A percentile compares a stretch with the other conserved stretches of the same genome.
Evolutionary conservation across 441 rosid species (phyloP).

Genomic region (Capsella rubella): DNA sequence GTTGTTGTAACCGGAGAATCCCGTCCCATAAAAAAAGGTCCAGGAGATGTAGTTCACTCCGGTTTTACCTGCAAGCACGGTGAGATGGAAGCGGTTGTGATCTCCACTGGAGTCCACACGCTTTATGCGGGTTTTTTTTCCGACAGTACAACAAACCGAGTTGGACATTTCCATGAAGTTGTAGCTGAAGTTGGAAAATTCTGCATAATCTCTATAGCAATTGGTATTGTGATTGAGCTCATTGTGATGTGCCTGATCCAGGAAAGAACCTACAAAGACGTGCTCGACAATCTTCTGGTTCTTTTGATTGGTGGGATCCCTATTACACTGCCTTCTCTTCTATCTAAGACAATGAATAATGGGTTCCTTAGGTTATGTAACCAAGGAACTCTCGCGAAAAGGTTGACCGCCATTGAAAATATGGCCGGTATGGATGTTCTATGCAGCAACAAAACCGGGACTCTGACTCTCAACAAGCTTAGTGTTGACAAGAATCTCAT

Average conservation of each 20-base stretch:
- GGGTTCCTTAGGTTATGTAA: slow-evolving; percentile 77
- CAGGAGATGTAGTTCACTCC: slow-evolving; percentile 60
- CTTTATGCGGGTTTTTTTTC: slow-evolving; percentile 67
- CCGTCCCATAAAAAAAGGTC: slow-evolving; percentile 53
- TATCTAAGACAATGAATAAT: slow-evolving; percentile 88
- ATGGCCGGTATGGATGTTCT: slow-evolving; percentile 98
- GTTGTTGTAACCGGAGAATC: slow-evolving; percentile 66
- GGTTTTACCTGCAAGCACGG: slow-evolving; percentile 72
- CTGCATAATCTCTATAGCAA: slow-evolving; percentile 81
- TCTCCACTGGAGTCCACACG: slow-evolving; percentile 67
- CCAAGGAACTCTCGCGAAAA: slow-evolving; percentile 89
- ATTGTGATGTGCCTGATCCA: slow-evolving; percentile 92
- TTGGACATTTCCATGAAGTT: slow-evolving; percentile 70
- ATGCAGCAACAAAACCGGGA: slow-evolving; percentile 92
- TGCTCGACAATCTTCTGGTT: background rate
- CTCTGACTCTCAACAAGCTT: slow-evolving; percentile 81
- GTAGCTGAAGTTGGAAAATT: slow-evolving; percentile 84
- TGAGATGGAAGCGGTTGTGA: slow-evolving; percentile 64
- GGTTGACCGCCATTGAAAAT: slow-evolving; percentile 92
- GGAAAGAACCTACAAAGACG: slow-evolving; percentile 65
- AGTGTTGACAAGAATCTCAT: slow-evolving; percentile 76
- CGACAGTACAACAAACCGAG: slow-evolving; percentile 57
- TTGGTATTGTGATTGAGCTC: slow-evolving; percentile 75
- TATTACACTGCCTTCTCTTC: slow-evolving; percentile 61
- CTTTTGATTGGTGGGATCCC: slow-evolving; percentile 5